Base-by-base conservation (phyloP, 345 rosid genomes). In the Populus alba region DNA sequence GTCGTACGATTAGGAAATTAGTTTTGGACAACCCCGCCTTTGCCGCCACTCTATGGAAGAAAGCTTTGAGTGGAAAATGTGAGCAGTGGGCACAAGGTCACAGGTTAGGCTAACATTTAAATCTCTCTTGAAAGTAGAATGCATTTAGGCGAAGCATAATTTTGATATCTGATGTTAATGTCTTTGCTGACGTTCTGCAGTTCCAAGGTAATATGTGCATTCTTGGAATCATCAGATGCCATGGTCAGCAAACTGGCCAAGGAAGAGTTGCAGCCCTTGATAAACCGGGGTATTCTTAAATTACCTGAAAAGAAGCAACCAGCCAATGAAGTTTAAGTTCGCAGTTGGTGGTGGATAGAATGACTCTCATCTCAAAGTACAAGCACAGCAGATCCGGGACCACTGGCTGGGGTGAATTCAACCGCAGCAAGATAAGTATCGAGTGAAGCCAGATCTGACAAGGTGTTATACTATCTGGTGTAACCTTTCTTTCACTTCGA, bases 1-100 rank as follows among this genome's bases (percentile, higher is more conserved):
- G 91, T 80, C 88, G 97, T 66, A 88, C 90, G 45, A 87, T 93
- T 81, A 89, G 97, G 84, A 93, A 92, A 83, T 87, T 92, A 68
- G 77, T 93, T 73, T 68, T 95, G 77, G 91, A 90, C 33, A 81
- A 90, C 85, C 87, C 99, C 25, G 51, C 79, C 25, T 91, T 95
- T 73, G 97, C 97, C 20, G 67, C 86, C 73, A 87, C 85, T 27
- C 87, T 95, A 62, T 95, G 91, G 92, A 83, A 83, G 83, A 88
- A 87, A 73, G 96, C 97, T 23, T 83, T 95, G 87, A 80, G 84
- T 81, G 95, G 94, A 80, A 91, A 90, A 29, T 87, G 90, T 76
- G 71, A 79, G 61, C 65, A 41, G 3, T 93, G 96, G 96, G 92
- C 95, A 55, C 86, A 87, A 74, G 99, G 98, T 81, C 95, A 93